Base-by-base conservation (phyloP, 495 filamentous ascomycete species). In the Aspergillus incahuasiensis region DNA sequence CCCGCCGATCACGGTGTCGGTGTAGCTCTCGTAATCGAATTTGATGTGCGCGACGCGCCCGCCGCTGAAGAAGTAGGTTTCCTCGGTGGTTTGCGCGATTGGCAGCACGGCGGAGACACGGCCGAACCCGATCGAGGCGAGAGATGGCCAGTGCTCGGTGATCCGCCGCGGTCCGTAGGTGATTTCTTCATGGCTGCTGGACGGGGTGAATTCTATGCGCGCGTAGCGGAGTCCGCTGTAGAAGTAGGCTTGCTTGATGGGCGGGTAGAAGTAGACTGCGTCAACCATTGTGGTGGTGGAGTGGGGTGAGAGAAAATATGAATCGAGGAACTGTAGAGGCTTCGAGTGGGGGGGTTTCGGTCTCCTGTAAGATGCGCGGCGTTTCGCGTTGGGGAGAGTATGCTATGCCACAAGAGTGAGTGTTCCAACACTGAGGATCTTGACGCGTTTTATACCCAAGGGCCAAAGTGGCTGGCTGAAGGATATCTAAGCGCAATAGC, bases 91-190 rank as follows among this genome's bases (percentile, higher is more conserved):
- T 28, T 49, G 8, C 43, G 48, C 22, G 25, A 61, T 48, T 12
- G 48, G 40, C 6, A 61, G 12, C 35, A 50, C 42, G 30, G 54
- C 54, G 13, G 57, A 54, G 32, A 61, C 49, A n/a, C 28, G 49
- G 48, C 54, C 59, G 15, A 61, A 61, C 1, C 49, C 49, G 16
- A 30, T 22, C 0, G 21, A 69, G 41, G 74, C 52, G 20, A 71
- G 60, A 5, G 76, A 77, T 55, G 59, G 66, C 52, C 69, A 74
- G 25, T 64, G 67, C 39, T 77, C 69, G 5, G 71, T 64, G 25
- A 70, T 64, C 42, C 63, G 59, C 30, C 69, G 64, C 12, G 68
- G 70, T 9, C 68, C 65, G 16, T 15, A 60, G 54, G 35, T 53
- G 2, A 56, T 56, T 15, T 44, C 20, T 0, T 60, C 58, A 1